Conservation (phyloP, 352 stramenopile genomes). For the Globisporangium irregulare region DNA sequence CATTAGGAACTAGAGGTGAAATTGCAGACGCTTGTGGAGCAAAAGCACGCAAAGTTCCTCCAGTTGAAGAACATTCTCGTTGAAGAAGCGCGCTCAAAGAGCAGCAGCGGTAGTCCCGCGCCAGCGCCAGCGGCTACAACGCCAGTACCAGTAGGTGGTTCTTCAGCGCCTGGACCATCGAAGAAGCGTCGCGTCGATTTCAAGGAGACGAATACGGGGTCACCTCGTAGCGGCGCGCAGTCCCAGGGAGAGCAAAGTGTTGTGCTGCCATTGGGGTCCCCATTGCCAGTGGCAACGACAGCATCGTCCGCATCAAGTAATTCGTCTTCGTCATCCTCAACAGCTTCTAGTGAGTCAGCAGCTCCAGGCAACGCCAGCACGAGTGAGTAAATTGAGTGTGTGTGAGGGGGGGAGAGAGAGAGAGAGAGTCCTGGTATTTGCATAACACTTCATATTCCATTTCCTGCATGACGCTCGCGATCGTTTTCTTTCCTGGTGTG, state of each 20-base stretch:
- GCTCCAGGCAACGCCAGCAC: background rate
- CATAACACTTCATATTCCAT: conserved; percentile 2
- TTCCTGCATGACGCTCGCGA: background rate
- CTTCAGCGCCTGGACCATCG: background rate
- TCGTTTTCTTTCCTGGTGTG: background rate
- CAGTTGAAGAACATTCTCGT: conserved; percentile 73
- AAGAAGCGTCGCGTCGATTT: conserved; percentile 19
- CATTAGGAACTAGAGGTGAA: conserved; percentile 42
- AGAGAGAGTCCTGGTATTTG: background rate
- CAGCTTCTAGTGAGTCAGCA: background rate
- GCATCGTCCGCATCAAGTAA: background rate
- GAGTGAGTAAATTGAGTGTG: background rate
- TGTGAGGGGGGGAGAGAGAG: background rate
- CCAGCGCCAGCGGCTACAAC: conserved; percentile 6
- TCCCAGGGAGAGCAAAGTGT: background rate
- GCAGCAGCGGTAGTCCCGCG: background rate
- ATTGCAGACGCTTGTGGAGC: conserved; percentile 48
- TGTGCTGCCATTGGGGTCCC: background rate
- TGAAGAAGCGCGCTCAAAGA: conserved; percentile 57
- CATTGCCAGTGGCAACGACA: background rate
- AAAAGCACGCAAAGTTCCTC: conserved; percentile 74
- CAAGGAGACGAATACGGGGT: conserved; percentile 1
- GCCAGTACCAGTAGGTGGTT: background rate
- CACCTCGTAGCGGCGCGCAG: background rate
- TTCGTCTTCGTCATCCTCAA: background rate